A percentile compares a stretch with the other conserved stretches of the same genome.
phyloP scores from a whole-genome alignment of 2,329 filamentous ascomycete species.

The Ceratocystis papillata region DNA sequence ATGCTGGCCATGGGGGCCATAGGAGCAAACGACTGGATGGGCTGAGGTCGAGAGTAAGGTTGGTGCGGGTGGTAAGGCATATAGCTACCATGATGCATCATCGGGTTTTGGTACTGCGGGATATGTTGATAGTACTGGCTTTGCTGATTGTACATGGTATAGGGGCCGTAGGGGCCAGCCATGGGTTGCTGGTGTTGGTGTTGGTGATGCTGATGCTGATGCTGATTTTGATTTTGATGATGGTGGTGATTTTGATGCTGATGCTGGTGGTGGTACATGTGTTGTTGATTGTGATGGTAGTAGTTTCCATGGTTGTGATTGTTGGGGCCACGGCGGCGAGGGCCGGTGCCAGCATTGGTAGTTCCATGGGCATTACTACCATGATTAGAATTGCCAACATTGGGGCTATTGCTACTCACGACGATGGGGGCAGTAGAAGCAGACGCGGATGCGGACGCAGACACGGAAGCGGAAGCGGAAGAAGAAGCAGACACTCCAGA shows the following conservation, averaged over 20 bases:
- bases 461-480: no score
- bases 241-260: conserved; percentile 27
- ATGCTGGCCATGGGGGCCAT: conserved; percentile 29
- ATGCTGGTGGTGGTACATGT: conserved; percentile 30
- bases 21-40: conserved; percentile 46
- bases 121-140: conserved; percentile 31
- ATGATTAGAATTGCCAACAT: conserved; percentile 26
- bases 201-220: conserved; percentile 32
- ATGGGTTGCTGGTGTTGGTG: conserved; percentile 26
- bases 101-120: conserved; percentile 34
- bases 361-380: conserved; percentile 31
- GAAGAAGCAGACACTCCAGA: conserved; percentile 1
- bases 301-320: conserved; percentile 10
- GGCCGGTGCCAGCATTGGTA: conserved; percentile 32
- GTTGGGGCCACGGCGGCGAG: conserved; percentile 29
- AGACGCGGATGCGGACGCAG: not conserved
- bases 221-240: conserved; percentile 26
- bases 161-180: conserved; percentile 11
- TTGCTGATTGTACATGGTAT: conserved; percentile 26
- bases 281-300: conserved; percentile 25
- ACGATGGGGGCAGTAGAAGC: conserved; percentile 15
- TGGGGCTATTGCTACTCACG: conserved; percentile 16
- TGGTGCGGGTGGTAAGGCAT: conserved; percentile 37
- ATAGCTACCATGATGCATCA: conserved; percentile 35
- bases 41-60: conserved; percentile 38